phyloP scores from a whole-genome alignment of 768 basidiomycete genomes.

The Rhodotorula sphaerocarpa region DNA sequence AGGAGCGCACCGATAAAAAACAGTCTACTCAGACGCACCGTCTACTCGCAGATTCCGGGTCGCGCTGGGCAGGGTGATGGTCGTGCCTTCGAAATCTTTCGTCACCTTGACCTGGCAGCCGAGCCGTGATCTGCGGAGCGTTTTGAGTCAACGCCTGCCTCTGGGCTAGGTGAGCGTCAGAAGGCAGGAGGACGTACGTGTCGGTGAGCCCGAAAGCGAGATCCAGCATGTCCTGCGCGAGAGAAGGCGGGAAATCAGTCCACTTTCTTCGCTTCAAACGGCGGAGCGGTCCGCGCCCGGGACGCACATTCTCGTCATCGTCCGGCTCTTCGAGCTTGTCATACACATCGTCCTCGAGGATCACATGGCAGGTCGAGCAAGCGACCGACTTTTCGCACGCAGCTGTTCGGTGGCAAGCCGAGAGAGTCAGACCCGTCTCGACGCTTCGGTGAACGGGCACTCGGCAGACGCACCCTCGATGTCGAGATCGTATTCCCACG shows the following conservation, averaged over 20 bases:
- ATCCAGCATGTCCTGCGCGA: conserved; percentile 69
- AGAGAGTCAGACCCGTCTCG: not conserved
- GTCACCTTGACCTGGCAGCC: conserved; percentile 59
- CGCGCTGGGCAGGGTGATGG: conserved; percentile 74
- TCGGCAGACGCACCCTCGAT: conserved; percentile 64
- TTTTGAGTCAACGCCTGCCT: not conserved
- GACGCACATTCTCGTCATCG: conserved; percentile 73
- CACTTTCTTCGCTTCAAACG: not conserved
- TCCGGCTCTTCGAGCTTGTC: conserved; percentile 83
- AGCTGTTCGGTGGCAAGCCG: conserved; percentile 50
- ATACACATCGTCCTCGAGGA: conserved; percentile 70
- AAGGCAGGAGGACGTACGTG: conserved; percentile 60
- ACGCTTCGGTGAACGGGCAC: not conserved
- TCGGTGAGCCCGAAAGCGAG: conserved; percentile 96
- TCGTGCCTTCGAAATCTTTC: conserved; percentile 73
- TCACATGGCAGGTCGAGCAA: conserved; percentile 95
- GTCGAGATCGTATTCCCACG: conserved; percentile 92
- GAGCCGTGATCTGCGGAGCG: conserved; percentile 47
- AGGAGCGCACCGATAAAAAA: not conserved
- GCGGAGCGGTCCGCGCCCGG: too few relatives aligned
- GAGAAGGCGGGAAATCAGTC: not conserved
- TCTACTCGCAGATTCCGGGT: conserved; percentile 98
- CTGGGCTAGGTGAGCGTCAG: not conserved
- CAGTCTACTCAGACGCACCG: conserved; percentile 45
- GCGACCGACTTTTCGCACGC: conserved; percentile 95